Evolutionary conservation across 495 filamentous ascomycete species (phyloP), one percentile per base, ranked within the genome.

Genomic region (Ramalina peruviana): DNA sequence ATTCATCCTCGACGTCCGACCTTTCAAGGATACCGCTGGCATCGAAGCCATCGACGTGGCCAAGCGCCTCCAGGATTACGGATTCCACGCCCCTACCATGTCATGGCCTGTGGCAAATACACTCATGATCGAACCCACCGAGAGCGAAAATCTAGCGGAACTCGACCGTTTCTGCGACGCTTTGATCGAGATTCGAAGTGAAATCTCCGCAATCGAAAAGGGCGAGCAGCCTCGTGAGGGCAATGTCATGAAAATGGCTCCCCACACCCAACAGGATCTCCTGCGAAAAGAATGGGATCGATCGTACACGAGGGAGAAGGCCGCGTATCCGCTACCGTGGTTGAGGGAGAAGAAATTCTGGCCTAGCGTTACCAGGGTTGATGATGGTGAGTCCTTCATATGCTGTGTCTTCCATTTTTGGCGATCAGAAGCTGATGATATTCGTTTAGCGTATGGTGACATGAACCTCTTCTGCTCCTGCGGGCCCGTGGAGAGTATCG

Each of bases 81-180:
- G 92, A 39, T 98, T 98, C 77, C 92, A 98, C 64, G 88, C 93
- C 3, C 92, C 92, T 3, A 98, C 92, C 41, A 97, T 98, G 92
- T 87, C 81, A 61, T 98, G 88, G 88, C 92, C 92, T 6, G 90
- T 98, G 3, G 74, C 88, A 41, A 92, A 92, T 65, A 98, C 92
- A 1, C 78, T 98, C 17, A 98, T 98, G 92, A 94, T 98, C 57
- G 92, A 98, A 72, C 92, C 92, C 30, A 98, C 92, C 0, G 92
- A 98, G 69, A 88, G 82, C 16, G 92, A 98, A 69, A 86, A 79
- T 65, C 85, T 93, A 63, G 85, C 84, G 53, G 92, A 98, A 69
- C 76, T 98, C 1, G 93, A 97, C 65, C 82, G 92, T 6, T 98
- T 96, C 72, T 87, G 88, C 54, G 83, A 96, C 52, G 88, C 93